phyloP scores from a whole-genome alignment of 75 land plant species.

The Picea sitchensis region DNA sequence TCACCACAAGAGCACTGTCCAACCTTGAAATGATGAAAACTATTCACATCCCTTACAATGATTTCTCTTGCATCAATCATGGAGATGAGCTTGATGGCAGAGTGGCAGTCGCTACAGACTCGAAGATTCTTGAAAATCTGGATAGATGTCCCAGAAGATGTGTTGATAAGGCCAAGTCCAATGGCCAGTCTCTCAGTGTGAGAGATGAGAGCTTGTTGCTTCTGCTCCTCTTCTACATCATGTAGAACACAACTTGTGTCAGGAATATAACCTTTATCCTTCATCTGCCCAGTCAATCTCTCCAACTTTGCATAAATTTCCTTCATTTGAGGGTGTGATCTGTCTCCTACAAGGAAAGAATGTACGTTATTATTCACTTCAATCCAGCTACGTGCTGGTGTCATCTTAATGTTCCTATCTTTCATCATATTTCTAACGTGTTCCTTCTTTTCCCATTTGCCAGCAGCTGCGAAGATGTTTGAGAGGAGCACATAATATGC shows the following conservation, averaged over 20 bases:
- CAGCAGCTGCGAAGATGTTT: neutral
- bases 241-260: neutral
- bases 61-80: neutral
- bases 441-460: neutral
- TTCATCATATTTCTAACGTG: neutral
- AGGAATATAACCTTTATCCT: neutral
- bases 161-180: neutral
- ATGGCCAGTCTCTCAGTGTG: neutral
- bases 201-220: neutral
- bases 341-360: neutral
- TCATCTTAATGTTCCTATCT: neutral
- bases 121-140: neutral
- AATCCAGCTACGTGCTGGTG: neutral
- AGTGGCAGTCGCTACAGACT: neutral
- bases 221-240: neutral
- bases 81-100: slow-evolving; percentile 1
- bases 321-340: neutral
- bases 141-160: neutral
- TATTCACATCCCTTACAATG: neutral
- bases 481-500: neutral
- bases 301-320: neutral
- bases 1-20: neutral
- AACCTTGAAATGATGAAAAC: neutral
- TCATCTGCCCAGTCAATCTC: neutral
- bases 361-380: neutral